These are phyloP conservation scores for Torulaspora indica DNA, from an alignment of 805 yeast species.

Conservation along the genomic window DNA sequence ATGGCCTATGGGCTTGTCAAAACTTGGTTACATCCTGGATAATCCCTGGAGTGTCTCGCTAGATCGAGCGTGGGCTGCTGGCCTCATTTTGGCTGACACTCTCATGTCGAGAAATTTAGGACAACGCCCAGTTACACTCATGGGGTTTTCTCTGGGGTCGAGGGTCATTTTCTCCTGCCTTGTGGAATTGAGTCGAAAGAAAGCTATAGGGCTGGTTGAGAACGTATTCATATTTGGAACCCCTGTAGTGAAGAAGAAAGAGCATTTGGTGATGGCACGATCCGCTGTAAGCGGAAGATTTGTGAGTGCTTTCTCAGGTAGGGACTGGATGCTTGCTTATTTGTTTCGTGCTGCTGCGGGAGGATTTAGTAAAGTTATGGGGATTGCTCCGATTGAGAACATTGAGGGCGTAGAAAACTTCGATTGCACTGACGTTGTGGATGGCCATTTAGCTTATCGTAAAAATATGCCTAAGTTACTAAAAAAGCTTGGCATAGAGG, in stretches of 20 bases:
- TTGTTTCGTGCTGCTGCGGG: slow-evolving; percentile 93
- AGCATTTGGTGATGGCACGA: slow-evolving; percentile 71
- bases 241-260: slow-evolving; percentile 74
- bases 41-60: slow-evolving; percentile 98
- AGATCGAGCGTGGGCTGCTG: slow-evolving; percentile 97
- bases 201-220: slow-evolving; percentile 84
- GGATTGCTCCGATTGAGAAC: slow-evolving; percentile 69
- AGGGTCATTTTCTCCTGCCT: slow-evolving; percentile 87
- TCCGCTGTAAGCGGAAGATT: slow-evolving; percentile 86
- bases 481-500: slow-evolving; percentile 67
- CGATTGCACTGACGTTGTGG: slow-evolving; percentile 81
- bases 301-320: slow-evolving; percentile 83
- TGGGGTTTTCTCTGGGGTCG: slow-evolving; percentile 93
- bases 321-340: slow-evolving; percentile 96
- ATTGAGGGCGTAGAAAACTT: slow-evolving; percentile 70
- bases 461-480: slow-evolving; percentile 83
- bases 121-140: slow-evolving; percentile 82
- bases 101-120: slow-evolving; percentile 83
- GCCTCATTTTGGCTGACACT: slow-evolving; percentile 85
- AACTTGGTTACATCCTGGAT: slow-evolving; percentile 81
- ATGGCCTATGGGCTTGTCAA: slow-evolving; percentile 85
- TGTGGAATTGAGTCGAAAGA: slow-evolving; percentile 74
- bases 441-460: slow-evolving; percentile 97
- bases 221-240: slow-evolving; percentile 85
- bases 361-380: slow-evolving; percentile 87